phyloP scores from a whole-genome alignment of 768 basidiomycete species.

The Lyophyllum shimeji region DNA sequence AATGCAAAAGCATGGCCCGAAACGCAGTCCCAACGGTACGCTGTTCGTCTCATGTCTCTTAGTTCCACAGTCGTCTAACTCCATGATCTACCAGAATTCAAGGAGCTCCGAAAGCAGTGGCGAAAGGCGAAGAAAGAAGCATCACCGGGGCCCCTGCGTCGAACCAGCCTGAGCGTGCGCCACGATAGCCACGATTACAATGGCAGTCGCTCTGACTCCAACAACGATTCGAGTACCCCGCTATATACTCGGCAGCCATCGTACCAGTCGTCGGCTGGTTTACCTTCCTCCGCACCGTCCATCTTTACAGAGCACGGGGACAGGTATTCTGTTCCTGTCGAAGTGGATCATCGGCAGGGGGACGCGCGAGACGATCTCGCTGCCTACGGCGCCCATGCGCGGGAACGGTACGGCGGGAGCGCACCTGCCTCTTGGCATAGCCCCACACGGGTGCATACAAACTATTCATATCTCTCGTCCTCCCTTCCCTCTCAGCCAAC shows the following conservation, averaged over 20 bases:
- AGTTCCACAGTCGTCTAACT: slow-evolving; percentile 17
- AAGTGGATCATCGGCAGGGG: slow-evolving; percentile 30
- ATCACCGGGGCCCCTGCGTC: slow-evolving; percentile 28
- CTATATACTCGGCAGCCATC: slow-evolving; percentile 25
- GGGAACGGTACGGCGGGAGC: slow-evolving; percentile 29
- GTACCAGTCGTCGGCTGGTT: slow-evolving; percentile 23
- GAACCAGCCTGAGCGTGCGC: slow-evolving; percentile 28
- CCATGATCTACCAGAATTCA: slow-evolving; percentile 74
- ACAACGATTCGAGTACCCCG: slow-evolving; percentile 19
- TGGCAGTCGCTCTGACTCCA: slow-evolving; percentile 29
- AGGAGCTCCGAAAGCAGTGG: slow-evolving; percentile 96
- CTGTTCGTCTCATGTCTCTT: slow-evolving; percentile 9
- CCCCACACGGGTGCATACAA: slow-evolving; percentile 19
- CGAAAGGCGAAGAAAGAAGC: slow-evolving; percentile 88
- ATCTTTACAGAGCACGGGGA: slow-evolving; percentile 24
- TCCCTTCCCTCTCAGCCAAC: slow-evolving; percentile 23
- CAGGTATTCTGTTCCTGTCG: slow-evolving; percentile 28
- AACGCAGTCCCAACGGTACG: slow-evolving; percentile 80
- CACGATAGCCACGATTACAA: slow-evolving; percentile 31
- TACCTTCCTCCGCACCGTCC: slow-evolving; percentile 29
- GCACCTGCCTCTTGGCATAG: slow-evolving; percentile 37
- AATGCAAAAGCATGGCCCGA: slow-evolving; percentile 96
- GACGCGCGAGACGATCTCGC: slow-evolving; percentile 31
- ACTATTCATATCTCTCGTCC: slow-evolving; percentile 27
- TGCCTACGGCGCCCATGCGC: slow-evolving; percentile 21